Evolutionary conservation across 2,329 filamentous ascomycete genomes (phyloP).

Genomic region (Macrophomina tecta): DNA sequence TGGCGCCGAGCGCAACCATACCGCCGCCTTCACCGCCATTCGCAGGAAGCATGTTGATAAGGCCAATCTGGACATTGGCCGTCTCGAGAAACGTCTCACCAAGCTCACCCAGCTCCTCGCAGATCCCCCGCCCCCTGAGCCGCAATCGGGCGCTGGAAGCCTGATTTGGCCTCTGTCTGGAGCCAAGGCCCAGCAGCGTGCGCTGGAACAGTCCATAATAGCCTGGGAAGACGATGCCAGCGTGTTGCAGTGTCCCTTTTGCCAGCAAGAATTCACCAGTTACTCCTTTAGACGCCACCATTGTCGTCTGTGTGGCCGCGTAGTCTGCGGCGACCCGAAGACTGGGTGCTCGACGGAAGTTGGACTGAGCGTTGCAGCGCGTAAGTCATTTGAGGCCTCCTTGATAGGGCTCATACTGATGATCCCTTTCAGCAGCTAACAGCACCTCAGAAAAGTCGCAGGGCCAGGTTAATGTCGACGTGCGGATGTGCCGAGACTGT

Average conservation of each 20-base stretch:
- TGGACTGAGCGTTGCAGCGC: constrained; percentile 74
- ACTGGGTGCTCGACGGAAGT: constrained; percentile 88
- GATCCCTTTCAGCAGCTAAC: constrained; percentile 35
- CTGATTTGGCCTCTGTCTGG: constrained; percentile 66
- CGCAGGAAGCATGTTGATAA: constrained; percentile 81
- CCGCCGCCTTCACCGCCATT: constrained; percentile 70
- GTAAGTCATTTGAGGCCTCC: constrained; percentile 49
- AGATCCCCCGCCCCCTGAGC: constrained; percentile 70
- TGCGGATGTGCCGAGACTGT: constrained; percentile 93
- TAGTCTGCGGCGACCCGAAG: constrained; percentile 86
- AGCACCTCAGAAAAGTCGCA: constrained; percentile 49
- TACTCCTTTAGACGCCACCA: constrained; percentile 95
- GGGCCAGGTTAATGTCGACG: constrained; percentile 72
- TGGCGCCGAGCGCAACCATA: constrained; percentile 73
- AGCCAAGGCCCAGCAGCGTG: constrained; percentile 74
- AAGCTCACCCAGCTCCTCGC: constrained; percentile 86
- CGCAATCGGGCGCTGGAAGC: constrained; percentile 55
- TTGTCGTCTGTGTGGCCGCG: constrained; percentile 89
- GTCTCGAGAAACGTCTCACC: constrained; percentile 89
- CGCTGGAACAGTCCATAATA: constrained; percentile 88
- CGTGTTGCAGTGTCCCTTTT: constrained; percentile 86
- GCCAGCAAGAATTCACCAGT: constrained; percentile 91
- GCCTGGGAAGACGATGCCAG: constrained; percentile 91
- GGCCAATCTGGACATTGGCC: constrained; percentile 83
- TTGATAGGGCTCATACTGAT: constrained; percentile 21